Conservation (phyloP, 2,329 filamentous ascomycete genomes). For the Chaetomiaceae sp. region DNA sequence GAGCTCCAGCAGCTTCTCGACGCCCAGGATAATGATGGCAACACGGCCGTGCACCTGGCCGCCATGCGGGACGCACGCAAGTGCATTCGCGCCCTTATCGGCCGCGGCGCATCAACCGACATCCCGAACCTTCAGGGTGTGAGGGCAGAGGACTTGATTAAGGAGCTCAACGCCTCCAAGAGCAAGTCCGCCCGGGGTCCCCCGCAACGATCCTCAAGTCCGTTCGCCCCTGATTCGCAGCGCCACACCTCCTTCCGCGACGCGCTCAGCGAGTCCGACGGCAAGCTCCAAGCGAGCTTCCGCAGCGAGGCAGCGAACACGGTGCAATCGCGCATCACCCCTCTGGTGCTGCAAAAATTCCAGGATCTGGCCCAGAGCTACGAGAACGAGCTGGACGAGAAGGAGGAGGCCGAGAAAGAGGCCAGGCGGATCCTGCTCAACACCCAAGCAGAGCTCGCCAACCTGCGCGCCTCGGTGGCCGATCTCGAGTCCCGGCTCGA, state of each 20-base stretch:
- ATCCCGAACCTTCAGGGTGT: slow-evolving; percentile 78
- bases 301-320: slow-evolving; percentile 63
- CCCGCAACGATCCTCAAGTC: slow-evolving; percentile 71
- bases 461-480: slow-evolving; percentile 54
- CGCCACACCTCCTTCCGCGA: slow-evolving; percentile 51
- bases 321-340: slow-evolving; percentile 63
- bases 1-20: slow-evolving; percentile 77
- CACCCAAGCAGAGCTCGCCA: slow-evolving; percentile 62
- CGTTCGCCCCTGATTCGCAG: slow-evolving; percentile 59
- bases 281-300: slow-evolving; percentile 41
- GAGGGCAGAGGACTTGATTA: slow-evolving; percentile 79
- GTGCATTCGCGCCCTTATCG: slow-evolving; percentile 74
- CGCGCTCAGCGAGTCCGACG: slow-evolving; percentile 38
- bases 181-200: slow-evolving; percentile 53
- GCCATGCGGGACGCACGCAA: slow-evolving; percentile 85
- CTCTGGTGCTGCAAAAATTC: slow-evolving; percentile 66
- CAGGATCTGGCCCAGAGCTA: slow-evolving; percentile 65
- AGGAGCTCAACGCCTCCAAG: slow-evolving; percentile 64
- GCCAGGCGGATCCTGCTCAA: slow-evolving; percentile 61
- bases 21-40: slow-evolving; percentile 76
- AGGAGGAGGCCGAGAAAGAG: slow-evolving; percentile 64
- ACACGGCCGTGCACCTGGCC: slow-evolving; percentile 73
- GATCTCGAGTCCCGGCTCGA: slow-evolving; percentile 54
- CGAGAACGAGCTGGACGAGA: slow-evolving; percentile 71
- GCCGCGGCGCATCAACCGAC: slow-evolving; percentile 76